Percentiles rank a stretch among this genome's conserved stretches.
These are phyloP conservation scores for Boletus vinaceobasis DNA, from an alignment of 768 basidiomycete species.

Conservation along the genomic window DNA sequence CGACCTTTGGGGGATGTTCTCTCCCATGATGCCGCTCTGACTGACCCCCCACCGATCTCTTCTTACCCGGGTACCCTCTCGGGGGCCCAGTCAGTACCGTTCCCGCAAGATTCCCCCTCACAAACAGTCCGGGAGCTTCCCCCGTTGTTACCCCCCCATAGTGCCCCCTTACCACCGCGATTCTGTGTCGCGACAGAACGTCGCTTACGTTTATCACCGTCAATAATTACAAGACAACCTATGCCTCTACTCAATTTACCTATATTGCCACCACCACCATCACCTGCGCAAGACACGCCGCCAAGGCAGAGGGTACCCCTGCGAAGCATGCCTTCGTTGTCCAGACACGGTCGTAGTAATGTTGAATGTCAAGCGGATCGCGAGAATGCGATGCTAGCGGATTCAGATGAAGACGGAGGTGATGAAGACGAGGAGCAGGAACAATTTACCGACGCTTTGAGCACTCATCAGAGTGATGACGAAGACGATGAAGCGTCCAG, in stretches of 20 bases:
- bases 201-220: slow-evolving; percentile 43
- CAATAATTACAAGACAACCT: slow-evolving; percentile 41
- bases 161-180: slow-evolving; percentile 17
- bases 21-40: slow-evolving; percentile 9
- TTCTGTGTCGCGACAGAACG: slow-evolving; percentile 32
- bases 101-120: not conserved
- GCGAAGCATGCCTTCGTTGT: slow-evolving; percentile 54
- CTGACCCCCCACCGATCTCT: not conserved
- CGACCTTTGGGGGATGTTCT: slow-evolving; percentile 8
- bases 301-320: slow-evolving; percentile 33
- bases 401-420: slow-evolving; percentile 34
- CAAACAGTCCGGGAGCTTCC: slow-evolving; percentile 2
- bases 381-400: slow-evolving; percentile 18
- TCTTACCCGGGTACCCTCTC: not conserved
- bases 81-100: not conserved
- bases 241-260: slow-evolving; percentile 53
- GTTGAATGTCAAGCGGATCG: slow-evolving; percentile 21
- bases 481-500: slow-evolving; percentile 30
- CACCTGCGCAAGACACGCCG: slow-evolving; percentile 7
- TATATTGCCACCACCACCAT: slow-evolving; percentile 39
- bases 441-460: slow-evolving; percentile 35
- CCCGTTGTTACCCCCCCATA: slow-evolving; percentile 7
- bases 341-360: slow-evolving; percentile 34
- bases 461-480: slow-evolving; percentile 37
- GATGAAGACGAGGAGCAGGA: slow-evolving; percentile 35